Evolutionary conservation across 169 alveolate genomes (phyloP).

Genomic region (Plasmodium chabaudi): DNA sequence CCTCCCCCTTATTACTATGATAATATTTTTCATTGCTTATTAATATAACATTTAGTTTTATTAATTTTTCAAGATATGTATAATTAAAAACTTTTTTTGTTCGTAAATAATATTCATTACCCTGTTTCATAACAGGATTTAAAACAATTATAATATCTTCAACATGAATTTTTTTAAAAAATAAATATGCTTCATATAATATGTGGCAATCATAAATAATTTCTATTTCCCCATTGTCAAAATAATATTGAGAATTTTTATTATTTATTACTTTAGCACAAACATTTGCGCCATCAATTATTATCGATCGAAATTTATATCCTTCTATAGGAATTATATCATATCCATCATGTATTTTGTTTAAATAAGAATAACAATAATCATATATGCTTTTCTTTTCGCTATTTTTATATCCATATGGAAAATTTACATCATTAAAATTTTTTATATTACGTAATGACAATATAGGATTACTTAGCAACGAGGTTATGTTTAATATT

Average conservation of each 20-base stretch:
- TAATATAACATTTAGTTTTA: slow-evolving; percentile 41
- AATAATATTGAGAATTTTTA: background rate
- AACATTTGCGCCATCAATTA: slow-evolving; percentile 75
- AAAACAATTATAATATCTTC: slow-evolving; percentile 54
- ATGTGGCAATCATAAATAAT: slow-evolving; percentile 36
- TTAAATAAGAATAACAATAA: slow-evolving; percentile 47
- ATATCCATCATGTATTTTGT: slow-evolving; percentile 20
- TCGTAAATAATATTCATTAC: slow-evolving; percentile 49
- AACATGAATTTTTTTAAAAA: slow-evolving; percentile 60
- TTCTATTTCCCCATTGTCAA: slow-evolving; percentile 8
- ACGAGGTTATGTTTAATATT: slow-evolving; percentile 26
- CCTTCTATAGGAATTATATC: slow-evolving; percentile 58
- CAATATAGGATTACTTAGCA: slow-evolving; percentile 20
- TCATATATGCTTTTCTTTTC: slow-evolving; percentile 36
- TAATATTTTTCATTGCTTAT: slow-evolving; percentile 48
- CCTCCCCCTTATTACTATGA: slow-evolving; percentile 13
- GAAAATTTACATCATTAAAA: slow-evolving; percentile 38
- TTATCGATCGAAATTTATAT: slow-evolving; percentile 39
- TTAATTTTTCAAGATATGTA: slow-evolving; percentile 36
- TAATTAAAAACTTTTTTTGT: slow-evolving; percentile 41
- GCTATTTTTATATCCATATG: slow-evolving; percentile 22
- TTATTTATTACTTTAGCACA: slow-evolving; percentile 48
- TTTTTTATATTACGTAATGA: slow-evolving; percentile 35
- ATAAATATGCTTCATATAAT: slow-evolving; percentile 45
- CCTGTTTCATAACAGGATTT: slow-evolving; percentile 46